phyloP scores from a whole-genome alignment of 345 rosid genomes.

The Firmiana major region DNA sequence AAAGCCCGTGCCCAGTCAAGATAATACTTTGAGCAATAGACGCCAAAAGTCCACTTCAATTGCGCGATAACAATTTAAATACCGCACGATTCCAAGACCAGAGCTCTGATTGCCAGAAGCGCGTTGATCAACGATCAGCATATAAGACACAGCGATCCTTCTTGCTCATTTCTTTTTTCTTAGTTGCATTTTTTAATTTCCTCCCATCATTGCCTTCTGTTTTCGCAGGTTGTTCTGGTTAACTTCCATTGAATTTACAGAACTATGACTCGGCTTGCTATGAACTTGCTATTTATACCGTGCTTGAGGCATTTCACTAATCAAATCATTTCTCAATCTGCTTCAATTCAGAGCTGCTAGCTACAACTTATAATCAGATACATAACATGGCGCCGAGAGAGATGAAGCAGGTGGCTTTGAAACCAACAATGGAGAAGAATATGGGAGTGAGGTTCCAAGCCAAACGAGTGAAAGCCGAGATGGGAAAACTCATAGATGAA shows the following conservation, averaged over 20 bases:
- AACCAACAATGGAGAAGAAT: too few species aligned
- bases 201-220: not conserved
- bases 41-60: not conserved
- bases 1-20: too few species aligned
- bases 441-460: too few species aligned
- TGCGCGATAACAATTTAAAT: not conserved
- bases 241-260: not conserved
- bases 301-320: not conserved
- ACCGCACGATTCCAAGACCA: too few species aligned
- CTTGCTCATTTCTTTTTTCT: not conserved
- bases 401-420: too few species aligned
- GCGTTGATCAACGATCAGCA: too few species aligned
- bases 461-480: too few species aligned
- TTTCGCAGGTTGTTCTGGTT: not conserved
- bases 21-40: too few species aligned
- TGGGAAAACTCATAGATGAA: too few species aligned
- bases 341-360: not conserved
- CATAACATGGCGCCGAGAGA: not conserved
- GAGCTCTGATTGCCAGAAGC: too few species aligned
- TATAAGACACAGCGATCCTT: too few species aligned
- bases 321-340: not conserved
- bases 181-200: not conserved
- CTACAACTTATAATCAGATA: not conserved
- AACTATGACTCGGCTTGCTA: not conserved
- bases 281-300: not conserved